A percentile compares a stretch with the other conserved stretches of the same genome.
Conservation (phyloP, 2,329 filamentous ascomycete genomes). For the Leptographium radiaticola region DNA sequence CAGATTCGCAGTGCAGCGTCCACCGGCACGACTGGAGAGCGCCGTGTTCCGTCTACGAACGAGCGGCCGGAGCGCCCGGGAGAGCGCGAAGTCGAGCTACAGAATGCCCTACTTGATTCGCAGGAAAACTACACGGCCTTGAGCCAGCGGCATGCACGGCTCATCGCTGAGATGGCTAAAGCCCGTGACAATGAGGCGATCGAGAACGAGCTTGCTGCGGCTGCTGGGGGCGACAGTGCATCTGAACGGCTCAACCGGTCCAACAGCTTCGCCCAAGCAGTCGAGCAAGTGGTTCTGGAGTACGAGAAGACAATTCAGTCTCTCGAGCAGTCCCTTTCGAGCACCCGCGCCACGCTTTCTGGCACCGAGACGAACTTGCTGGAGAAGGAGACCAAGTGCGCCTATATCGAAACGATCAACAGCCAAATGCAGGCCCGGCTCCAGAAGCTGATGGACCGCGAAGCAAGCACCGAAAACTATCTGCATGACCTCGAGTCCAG, state of each 20-base stretch:
- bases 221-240: constrained; percentile 60
- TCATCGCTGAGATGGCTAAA: constrained; percentile 86
- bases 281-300: constrained; percentile 90
- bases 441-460: constrained; percentile 87
- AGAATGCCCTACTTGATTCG: constrained; percentile 82
- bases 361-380: constrained; percentile 74
- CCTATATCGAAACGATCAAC: constrained; percentile 86
- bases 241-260: constrained; percentile 86
- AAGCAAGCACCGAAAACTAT: constrained; percentile 83
- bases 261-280: constrained; percentile 88
- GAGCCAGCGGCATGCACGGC: constrained; percentile 84
- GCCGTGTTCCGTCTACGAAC: constrained; percentile 40
- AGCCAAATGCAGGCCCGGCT: constrained; percentile 76
- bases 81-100: constrained; percentile 77
- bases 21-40: constrained; percentile 38
- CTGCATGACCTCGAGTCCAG: constrained; percentile 83
- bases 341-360: constrained; percentile 70
- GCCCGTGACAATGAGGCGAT: constrained; percentile 57
- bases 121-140: constrained; percentile 92
- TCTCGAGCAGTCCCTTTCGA: constrained; percentile 81
- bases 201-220: constrained; percentile 44
- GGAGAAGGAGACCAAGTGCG: constrained; percentile 87
- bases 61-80: constrained; percentile 68
- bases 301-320: constrained; percentile 98
- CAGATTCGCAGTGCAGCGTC: constrained; percentile 75